Base-by-base conservation (phyloP, 306 rosid species). In the Biancaea sappan region DNA sequence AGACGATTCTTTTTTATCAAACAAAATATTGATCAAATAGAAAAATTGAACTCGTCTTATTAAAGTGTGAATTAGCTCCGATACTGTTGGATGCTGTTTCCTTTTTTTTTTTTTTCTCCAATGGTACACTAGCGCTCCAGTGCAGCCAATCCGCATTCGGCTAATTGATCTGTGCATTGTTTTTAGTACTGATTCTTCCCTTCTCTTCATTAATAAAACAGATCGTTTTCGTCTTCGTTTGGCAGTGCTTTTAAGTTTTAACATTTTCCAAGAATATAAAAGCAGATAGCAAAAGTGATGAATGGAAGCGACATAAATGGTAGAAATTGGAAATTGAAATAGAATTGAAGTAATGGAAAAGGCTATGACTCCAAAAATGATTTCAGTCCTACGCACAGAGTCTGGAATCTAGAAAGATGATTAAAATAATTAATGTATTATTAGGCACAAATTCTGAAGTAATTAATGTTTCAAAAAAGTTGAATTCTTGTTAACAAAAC, bases 261-360 rank as follows among this genome's bases (percentile, higher is more conserved):
- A 13, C 15, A 1, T 10, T 18, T 18, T 15, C 51, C 7, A 13
- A n/a, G 51, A 46, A 46, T 6, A 1, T 8, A 40, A 40, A 8
- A 8, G 46, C 0, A 14, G 37, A 2, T 4, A 29, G 41, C 5
- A 16, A 31, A 37, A 60, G 66, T 31, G 25, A 32, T 16, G 24
- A 60, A 8, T 34, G 22, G 13, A 31, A 21, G 50, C 13, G n/a
- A n/a, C 29, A 63, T 63, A 63, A 63, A 63, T 63, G 69, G 11
- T 26, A 63, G 28, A 32, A 63, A 35, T 63, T 37, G 69, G 69
- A 63, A 63, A 38, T 21, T 63, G 66, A 60, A 60, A 34, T 37
- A 1, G 43, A 32, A 35, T 35, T 52, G 15, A 52, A 22, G 28
- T 5, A 62, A 21, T 35, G 26, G 14, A 63, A 63, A 63, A 8